Evolutionary conservation across 2,329 filamentous ascomycete species (phyloP), one percentile per base, ranked within the genome.

Genomic region (Huntiella decipiens): DNA sequence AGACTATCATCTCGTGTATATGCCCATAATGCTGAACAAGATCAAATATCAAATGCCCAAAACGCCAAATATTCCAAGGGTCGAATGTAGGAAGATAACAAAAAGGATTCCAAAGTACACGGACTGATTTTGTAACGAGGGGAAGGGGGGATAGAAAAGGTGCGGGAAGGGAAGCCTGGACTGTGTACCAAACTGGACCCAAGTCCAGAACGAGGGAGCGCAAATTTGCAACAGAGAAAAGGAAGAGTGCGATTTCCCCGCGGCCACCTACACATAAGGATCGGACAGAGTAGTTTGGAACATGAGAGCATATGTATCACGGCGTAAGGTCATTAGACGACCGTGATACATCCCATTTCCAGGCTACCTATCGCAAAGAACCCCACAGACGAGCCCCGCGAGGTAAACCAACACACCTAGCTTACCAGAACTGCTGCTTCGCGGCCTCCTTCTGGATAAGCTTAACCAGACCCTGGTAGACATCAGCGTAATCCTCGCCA

Each of bases 381-480:
- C 28, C 22, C 35, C 38, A 34, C 11, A 40, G 41, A 36, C 31
- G 17, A 28, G 28, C 15, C 35, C 32, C 35, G 33, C n/a, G 38
- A 46, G 17, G 16, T 16, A 32, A 43, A 43, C 32, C 35, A 28
- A 34, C 19, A 38, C n/a, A 16, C 31, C 6, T 10, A 7, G 22
- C 22, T 48, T 47, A 51, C 62, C 66, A 66, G 56, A 68, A 67
- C 51, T 63, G 63, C 63, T 76, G 70, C 63, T 70, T 74, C 53
- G 63, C 61, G 55, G 66, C 66, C 66, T 79, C 73, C 66, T 79
- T 79, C 64, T 78, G 69, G 46, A 74, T 68, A 43, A 76, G 64
- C 67, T 79, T 79, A 53, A 75, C 68, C 48, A 80, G 63, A 48
- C 77, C 71, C 58, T 73, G 70, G 61, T 79, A 81, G 39, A 67